These are phyloP conservation scores for Pseudocercospora macadamiae DNA, from an alignment of 2,329 filamentous ascomycete genomes.

Conservation along the genomic window DNA sequence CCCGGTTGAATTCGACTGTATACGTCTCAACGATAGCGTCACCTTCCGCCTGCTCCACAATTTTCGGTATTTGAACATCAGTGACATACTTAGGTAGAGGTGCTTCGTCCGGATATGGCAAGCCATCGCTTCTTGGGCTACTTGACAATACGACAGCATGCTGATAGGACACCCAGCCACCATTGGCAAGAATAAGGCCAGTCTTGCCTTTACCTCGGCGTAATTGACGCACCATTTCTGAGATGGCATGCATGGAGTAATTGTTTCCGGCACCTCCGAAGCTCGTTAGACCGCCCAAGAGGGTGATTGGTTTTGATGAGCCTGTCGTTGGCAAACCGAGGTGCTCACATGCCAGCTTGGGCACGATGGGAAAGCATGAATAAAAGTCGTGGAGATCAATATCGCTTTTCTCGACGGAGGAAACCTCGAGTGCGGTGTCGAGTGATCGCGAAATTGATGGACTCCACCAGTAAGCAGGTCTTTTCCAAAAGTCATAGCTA, in stretches of 20 bases:
- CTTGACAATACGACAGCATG: slow-evolving; percentile 63
- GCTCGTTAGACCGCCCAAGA: slow-evolving; percentile 67
- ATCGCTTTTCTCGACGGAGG: slow-evolving; percentile 52
- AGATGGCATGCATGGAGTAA: slow-evolving; percentile 68
- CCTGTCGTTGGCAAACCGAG: slow-evolving; percentile 55
- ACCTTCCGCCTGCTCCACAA: slow-evolving; percentile 52
- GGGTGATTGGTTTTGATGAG: slow-evolving; percentile 57
- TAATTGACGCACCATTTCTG: slow-evolving; percentile 59
- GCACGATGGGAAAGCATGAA: slow-evolving; percentile 71
- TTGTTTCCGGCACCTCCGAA: slow-evolving; percentile 74
- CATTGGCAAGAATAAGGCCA: slow-evolving; percentile 67
- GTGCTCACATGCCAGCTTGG: slow-evolving; percentile 66
- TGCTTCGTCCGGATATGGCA: slow-evolving; percentile 52
- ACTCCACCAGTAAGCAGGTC: slow-evolving; percentile 61
- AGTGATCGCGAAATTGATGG: slow-evolving; percentile 62
- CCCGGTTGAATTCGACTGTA: slow-evolving; percentile 60
- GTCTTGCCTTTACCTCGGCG: slow-evolving; percentile 49
- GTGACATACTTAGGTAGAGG: slow-evolving; percentile 49
- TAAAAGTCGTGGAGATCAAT: slow-evolving; percentile 68
- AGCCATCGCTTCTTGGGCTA: slow-evolving; percentile 43
- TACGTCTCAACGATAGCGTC: slow-evolving; percentile 63
- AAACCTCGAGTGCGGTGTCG: slow-evolving; percentile 55
- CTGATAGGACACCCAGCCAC: slow-evolving; percentile 67
- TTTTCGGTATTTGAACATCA: slow-evolving; percentile 44
- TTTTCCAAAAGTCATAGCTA: slow-evolving; percentile 63